These are phyloP conservation scores for Pythium aquatile DNA, from an alignment of 352 stramenopile genomes.

Conservation along the genomic window DNA sequence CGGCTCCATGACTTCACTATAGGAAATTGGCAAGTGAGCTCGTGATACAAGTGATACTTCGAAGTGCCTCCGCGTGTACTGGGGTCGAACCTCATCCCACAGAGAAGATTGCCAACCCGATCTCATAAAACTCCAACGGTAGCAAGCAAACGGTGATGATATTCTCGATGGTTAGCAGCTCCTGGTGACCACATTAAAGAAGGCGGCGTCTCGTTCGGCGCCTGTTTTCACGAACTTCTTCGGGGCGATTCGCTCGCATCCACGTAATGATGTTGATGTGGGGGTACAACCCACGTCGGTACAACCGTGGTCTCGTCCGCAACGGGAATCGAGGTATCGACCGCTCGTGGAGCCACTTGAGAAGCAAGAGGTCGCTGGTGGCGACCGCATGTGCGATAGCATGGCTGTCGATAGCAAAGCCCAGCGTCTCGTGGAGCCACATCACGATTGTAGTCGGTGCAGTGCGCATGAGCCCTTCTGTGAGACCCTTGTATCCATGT, in stretches of 20 bases:
- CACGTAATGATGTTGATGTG: background rate
- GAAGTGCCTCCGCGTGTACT: too few species aligned
- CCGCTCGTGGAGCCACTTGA: slow-evolving; percentile 1
- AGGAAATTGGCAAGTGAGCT: too few species aligned
- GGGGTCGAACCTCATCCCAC: too few species aligned
- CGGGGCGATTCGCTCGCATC: background rate
- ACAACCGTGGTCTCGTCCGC: too few species aligned
- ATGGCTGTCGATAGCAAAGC: background rate
- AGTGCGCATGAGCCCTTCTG: background rate
- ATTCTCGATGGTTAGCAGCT: too few species aligned
- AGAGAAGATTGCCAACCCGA: too few species aligned
- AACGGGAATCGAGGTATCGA: background rate
- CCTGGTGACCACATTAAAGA: background rate
- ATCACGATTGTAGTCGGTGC: slow-evolving; percentile 9
- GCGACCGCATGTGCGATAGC: background rate
- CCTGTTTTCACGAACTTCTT: background rate
- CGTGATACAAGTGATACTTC: too few species aligned
- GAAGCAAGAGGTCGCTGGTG: background rate
- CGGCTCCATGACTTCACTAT: background rate
- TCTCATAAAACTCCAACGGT: too few species aligned
- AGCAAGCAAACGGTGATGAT: too few species aligned
- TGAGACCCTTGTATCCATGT: slow-evolving; percentile 9
- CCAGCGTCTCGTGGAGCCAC: slow-evolving; percentile 13
- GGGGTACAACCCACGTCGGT: too few species aligned
- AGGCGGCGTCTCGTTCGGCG: background rate